Evolutionary conservation across 768 basidiomycete species (phyloP).

Genomic region (Naganishia friedmannii): DNA sequence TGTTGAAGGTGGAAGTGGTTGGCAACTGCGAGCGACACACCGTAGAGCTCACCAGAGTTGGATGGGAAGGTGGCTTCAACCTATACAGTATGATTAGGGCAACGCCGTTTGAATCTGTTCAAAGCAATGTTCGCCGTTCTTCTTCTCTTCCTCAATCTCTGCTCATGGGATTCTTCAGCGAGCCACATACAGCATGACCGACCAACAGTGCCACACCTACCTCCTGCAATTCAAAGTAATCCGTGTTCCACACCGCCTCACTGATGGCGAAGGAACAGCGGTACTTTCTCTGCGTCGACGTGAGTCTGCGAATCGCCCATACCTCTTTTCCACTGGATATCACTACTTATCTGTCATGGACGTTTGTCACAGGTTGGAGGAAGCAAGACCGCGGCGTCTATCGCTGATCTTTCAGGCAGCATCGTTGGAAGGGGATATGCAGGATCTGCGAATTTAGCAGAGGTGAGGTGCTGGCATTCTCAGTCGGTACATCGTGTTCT

Average conservation of each 20-base stretch:
- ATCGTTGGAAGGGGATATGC: slow-evolving; percentile 67
- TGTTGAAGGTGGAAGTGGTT: too few relatives aligned
- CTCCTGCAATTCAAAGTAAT: not conserved
- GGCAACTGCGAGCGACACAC: too few relatives aligned
- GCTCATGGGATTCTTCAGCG: too few relatives aligned
- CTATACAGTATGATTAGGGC: too few relatives aligned
- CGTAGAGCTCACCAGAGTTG: too few relatives aligned
- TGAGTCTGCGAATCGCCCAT: not conserved
- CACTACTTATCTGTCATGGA: not conserved
- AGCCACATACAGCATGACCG: not conserved
- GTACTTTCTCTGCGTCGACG: slow-evolving; percentile 28
- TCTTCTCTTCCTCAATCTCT: too few relatives aligned
- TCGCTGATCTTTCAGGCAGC: slow-evolving; percentile 61
- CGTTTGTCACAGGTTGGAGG: slow-evolving; percentile 58
- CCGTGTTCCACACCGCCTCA: not conserved
- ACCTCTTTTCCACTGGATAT: too few relatives aligned
- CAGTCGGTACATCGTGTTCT: not conserved
- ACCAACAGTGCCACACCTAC: not conserved
- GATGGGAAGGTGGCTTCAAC: too few relatives aligned
- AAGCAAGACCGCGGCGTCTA: slow-evolving; percentile 77
- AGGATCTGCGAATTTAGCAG: slow-evolving; percentile 82
- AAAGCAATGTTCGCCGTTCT: too few relatives aligned
- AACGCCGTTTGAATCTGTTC: too few relatives aligned
- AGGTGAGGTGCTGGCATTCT: slow-evolving; percentile 60
- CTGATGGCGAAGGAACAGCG: not conserved